These are phyloP conservation scores for Colletotrichum falcatum DNA, from an alignment of 2,329 filamentous ascomycete genomes.

Conservation along the genomic window DNA sequence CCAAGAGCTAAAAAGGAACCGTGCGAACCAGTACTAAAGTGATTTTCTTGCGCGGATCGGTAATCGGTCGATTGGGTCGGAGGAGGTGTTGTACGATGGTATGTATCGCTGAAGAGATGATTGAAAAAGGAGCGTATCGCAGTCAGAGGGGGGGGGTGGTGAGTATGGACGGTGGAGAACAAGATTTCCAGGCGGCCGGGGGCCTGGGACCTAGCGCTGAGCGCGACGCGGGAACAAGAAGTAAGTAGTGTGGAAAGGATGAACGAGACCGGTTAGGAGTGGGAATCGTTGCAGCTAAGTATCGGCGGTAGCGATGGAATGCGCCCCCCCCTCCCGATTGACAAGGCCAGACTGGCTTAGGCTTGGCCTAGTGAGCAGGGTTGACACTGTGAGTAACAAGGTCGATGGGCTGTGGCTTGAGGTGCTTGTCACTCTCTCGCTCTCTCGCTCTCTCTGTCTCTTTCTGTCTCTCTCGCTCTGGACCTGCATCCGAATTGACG, in stretches of 20 bases:
- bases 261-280: slow-evolving; percentile 15
- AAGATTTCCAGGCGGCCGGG: slow-evolving; percentile 38
- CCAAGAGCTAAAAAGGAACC: background rate
- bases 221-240: slow-evolving; percentile 31
- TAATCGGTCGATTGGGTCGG: background rate
- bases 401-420: slow-evolving; percentile 29
- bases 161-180: slow-evolving; percentile 30
- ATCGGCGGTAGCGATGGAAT: slow-evolving; percentile 32
- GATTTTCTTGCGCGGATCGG: background rate
- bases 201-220: slow-evolving; percentile 38
- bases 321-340: slow-evolving; percentile 9
- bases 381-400: slow-evolving; percentile 28
- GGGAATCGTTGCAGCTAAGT: slow-evolving; percentile 31
- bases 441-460: slow-evolving; percentile 37
- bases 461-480: slow-evolving; percentile 39
- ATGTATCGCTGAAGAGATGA: slow-evolving; percentile 13
- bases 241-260: slow-evolving; percentile 16
- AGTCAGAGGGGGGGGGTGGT: slow-evolving; percentile 21
- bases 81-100: slow-evolving; percentile 22
- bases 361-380: slow-evolving; percentile 26
- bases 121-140: slow-evolving; percentile 37
- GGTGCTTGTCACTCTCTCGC: too few relatives aligned
- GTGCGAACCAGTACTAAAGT: background rate
- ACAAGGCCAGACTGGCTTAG: slow-evolving; percentile 35
- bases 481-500: slow-evolving; percentile 42